phyloP scores from a whole-genome alignment of 2,329 filamentous ascomycete species.

The Purpureocillium takamizusanense region DNA sequence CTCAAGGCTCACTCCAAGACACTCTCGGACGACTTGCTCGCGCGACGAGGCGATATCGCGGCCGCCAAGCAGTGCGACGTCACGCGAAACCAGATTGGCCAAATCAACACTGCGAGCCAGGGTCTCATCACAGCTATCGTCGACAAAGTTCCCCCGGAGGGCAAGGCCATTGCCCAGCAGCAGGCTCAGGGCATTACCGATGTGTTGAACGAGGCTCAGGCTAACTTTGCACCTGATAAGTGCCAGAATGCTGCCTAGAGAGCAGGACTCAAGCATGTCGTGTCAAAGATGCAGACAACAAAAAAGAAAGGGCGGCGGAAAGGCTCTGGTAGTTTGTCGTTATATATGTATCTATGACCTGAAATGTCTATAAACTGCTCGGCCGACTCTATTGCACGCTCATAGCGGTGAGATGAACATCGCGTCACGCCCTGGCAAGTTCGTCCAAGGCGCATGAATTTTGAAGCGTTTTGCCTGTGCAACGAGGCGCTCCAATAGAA shows the following conservation, averaged over 20 bases:
- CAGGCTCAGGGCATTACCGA: neutral
- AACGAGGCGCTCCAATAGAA: no score
- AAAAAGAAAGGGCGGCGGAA: no score
- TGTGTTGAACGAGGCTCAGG: neutral
- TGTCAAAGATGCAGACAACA: no score
- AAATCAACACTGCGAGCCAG: neutral
- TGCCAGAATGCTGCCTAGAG: neutral
- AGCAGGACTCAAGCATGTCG: neutral
- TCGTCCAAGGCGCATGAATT: no score
- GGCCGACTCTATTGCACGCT: no score
- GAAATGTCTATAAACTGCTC: no score
- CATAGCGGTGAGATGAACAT: no score
- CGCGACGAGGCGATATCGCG: neutral
- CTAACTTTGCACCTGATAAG: neutral
- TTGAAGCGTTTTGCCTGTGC: no score
- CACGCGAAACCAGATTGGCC: conserved; percentile 1
- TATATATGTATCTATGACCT: no score
- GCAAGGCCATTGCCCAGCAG: neutral
- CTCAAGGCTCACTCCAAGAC: conserved; percentile 3
- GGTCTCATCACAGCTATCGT: conserved; percentile 1
- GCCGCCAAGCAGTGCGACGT: neutral
- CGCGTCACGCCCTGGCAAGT: no score
- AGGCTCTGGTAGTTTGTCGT: no score
- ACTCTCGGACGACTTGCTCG: conserved; percentile 1
- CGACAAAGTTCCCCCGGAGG: neutral